Percentiles rank a stretch among this genome's conserved stretches.
Conservation (phyloP, 179 eudicot species). For the Silene coronaria region DNA sequence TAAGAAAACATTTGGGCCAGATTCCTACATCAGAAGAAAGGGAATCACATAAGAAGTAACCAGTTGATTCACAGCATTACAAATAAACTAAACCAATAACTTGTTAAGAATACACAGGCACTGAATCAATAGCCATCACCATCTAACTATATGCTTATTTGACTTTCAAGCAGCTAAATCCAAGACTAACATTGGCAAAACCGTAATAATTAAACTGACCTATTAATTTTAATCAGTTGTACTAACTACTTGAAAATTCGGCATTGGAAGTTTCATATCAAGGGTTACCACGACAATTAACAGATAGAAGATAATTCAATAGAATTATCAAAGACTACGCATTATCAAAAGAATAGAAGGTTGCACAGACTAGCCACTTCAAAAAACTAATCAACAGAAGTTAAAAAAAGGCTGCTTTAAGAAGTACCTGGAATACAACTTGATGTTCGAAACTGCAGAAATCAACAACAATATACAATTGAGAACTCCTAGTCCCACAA, state of each 20-base stretch:
- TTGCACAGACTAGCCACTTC: neutral
- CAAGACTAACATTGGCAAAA: neutral
- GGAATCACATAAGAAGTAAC: neutral
- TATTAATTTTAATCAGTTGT: neutral
- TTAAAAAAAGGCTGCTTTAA: neutral
- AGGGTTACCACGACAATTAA: neutral
- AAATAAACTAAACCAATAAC: constrained; percentile 1
- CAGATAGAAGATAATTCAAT: neutral
- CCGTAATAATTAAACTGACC: neutral
- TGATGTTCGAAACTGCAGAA: constrained; percentile 95
- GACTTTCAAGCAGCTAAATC: neutral
- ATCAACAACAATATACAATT: constrained; percentile 70
- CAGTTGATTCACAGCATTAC: neutral
- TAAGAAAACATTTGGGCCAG: constrained; percentile 84
- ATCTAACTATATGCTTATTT: neutral
- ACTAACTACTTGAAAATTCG: neutral
- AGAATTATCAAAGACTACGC: neutral
- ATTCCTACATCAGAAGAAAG: constrained; percentile 49
- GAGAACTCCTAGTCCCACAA: constrained; percentile 67
- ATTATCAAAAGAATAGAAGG: neutral
- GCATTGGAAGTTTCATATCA: neutral
- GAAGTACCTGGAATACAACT: constrained; percentile 82
- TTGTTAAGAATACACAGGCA: neutral
- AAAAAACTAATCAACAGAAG: neutral
- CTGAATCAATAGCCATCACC: neutral